Evolutionary conservation across 2,329 filamentous ascomycete genomes (phyloP).

Genomic region (Elsinoe arachidis): DNA sequence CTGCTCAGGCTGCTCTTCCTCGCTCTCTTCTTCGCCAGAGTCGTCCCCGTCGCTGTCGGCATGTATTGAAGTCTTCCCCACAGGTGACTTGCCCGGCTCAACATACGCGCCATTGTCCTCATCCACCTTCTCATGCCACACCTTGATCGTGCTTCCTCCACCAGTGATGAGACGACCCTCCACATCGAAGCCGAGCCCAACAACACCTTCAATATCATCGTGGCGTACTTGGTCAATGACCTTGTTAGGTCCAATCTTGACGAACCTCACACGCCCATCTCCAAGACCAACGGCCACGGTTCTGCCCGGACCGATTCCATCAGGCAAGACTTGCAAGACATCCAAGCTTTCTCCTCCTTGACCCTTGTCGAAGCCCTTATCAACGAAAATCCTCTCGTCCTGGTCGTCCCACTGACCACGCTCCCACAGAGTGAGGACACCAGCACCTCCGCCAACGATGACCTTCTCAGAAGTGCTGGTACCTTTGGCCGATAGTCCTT

Average conservation of each 20-base stretch:
- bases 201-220: slow-evolving; percentile 79
- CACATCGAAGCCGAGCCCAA: slow-evolving; percentile 74
- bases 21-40: slow-evolving; percentile 32
- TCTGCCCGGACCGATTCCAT: slow-evolving; percentile 60
- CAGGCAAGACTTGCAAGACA: slow-evolving; percentile 62
- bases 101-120: slow-evolving; percentile 40
- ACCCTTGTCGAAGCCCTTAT: slow-evolving; percentile 37
- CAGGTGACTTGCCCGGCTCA: slow-evolving; percentile 32
- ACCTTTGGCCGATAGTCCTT: slow-evolving; percentile 60
- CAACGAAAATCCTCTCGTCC: slow-evolving; percentile 76
- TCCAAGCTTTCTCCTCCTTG: slow-evolving; percentile 72
- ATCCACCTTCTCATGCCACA: slow-evolving; percentile 65
- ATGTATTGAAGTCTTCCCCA: slow-evolving; percentile 31
- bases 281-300: slow-evolving; percentile 72
- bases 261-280: slow-evolving; percentile 69
- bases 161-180: slow-evolving; percentile 81
- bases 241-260: slow-evolving; percentile 65
- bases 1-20: slow-evolving; percentile 33
- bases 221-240: slow-evolving; percentile 62
- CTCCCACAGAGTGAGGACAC: slow-evolving; percentile 88
- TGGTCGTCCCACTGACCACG: slow-evolving; percentile 92
- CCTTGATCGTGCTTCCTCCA: slow-evolving; percentile 75
- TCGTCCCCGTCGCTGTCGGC: slow-evolving; percentile 35
- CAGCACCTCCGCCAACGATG: slow-evolving; percentile 67
- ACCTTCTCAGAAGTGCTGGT: slow-evolving; percentile 63